phyloP scores from a whole-genome alignment of 768 basidiomycete genomes.

The Amanita phalloides region DNA sequence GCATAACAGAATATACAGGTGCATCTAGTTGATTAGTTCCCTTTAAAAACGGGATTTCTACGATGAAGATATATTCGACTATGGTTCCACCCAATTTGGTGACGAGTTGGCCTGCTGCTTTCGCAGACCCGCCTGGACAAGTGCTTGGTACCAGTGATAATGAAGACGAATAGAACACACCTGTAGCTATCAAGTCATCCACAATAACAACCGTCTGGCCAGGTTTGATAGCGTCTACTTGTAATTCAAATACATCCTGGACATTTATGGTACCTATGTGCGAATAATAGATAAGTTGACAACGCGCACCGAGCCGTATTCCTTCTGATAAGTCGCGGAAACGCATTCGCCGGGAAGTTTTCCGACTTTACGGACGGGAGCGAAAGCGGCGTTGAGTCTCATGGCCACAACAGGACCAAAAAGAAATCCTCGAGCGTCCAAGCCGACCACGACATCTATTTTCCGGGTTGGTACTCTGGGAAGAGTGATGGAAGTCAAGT shows the following conservation, averaged over 20 bases:
- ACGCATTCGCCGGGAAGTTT: constrained; percentile 89
- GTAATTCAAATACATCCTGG: constrained; percentile 92
- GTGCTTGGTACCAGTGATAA: neutral
- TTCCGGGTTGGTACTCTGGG: constrained; percentile 47
- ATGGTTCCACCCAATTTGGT: constrained; percentile 74
- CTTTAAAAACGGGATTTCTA: constrained; percentile 70
- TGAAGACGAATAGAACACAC: constrained; percentile 26
- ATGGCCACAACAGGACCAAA: constrained; percentile 88
- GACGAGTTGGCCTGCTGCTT: constrained; percentile 86
- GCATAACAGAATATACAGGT: constrained; percentile 81
- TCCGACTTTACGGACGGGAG: constrained; percentile 88
- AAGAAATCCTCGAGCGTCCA: constrained; percentile 95
- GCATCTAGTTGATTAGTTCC: constrained; percentile 73
- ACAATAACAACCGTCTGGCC: constrained; percentile 82
- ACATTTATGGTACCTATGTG: neutral
- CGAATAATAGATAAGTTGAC: neutral
- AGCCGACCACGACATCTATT: constrained; percentile 87
- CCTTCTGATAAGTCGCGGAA: constrained; percentile 75
- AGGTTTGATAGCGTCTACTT: constrained; percentile 69
- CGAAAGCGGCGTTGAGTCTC: constrained; percentile 87
- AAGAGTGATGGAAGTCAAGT: constrained; percentile 71
- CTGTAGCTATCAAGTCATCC: constrained; percentile 95
- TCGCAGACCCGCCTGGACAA: constrained; percentile 76
- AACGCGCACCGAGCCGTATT: constrained; percentile 76
- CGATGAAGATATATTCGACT: constrained; percentile 90